Evolutionary conservation across 805 yeast species (phyloP).

Genomic region (Metschnikowia vanudenii): DNA sequence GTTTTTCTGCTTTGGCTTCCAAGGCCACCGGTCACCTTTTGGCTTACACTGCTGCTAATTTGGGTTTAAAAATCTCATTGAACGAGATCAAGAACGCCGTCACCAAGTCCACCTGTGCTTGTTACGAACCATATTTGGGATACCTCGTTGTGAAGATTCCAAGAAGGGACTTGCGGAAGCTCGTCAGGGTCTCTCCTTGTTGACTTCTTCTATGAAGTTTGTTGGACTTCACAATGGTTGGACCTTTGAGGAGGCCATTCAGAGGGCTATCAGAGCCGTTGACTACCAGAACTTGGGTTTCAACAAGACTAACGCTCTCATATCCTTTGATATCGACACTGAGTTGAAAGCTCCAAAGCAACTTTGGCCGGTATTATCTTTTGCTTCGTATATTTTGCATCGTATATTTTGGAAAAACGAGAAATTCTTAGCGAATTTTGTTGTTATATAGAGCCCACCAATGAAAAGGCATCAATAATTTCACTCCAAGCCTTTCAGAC

Average conservation of each 20-base stretch:
- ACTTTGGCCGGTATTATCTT: too few relatives aligned
- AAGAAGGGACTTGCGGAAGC: conserved; percentile 97
- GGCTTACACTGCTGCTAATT: conserved; percentile 96
- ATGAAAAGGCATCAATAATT: too few relatives aligned
- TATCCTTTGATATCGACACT: conserved; percentile 88
- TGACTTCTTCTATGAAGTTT: conserved; percentile 94
- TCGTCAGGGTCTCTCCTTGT: conserved; percentile 86
- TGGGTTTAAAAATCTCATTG: conserved; percentile 89
- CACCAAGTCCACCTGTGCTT: conserved; percentile 90
- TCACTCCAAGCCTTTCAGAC: too few relatives aligned
- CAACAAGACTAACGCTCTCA: conserved; percentile 75
- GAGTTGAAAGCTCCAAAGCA: conserved; percentile 97
- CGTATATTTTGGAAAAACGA: too few relatives aligned
- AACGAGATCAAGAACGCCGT: conserved; percentile 91
- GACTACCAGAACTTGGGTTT: conserved; percentile 96
- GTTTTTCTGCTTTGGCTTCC: conserved; percentile 98
- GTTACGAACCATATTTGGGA: conserved; percentile 96
- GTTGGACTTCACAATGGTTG: conserved; percentile 99
- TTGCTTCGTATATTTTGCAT: too few relatives aligned
- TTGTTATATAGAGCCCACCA: too few relatives aligned
- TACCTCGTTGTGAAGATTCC: conserved; percentile 97
- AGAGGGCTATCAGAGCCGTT: conserved; percentile 94
- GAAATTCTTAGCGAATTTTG: too few relatives aligned
- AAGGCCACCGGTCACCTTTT: conserved; percentile 98
- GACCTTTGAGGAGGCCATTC: conserved; percentile 96